These are phyloP conservation scores for Dipodascus geniculatus DNA, from an alignment of 805 yeast genomes.

Conservation along the genomic window DNA sequence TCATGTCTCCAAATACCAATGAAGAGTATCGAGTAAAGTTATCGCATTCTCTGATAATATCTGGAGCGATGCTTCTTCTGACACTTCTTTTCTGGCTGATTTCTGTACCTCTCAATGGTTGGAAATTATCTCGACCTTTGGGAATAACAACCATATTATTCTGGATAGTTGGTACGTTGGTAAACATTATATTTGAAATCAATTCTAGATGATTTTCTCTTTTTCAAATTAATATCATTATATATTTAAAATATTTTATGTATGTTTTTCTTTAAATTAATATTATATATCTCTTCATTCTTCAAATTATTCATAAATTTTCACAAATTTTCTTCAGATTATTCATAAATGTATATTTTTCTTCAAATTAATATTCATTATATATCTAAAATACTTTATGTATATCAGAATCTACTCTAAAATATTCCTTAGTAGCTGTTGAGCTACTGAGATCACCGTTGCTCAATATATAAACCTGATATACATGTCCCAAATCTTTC, in stretches of 20 bases:
- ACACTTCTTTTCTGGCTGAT: slow-evolving; percentile 29
- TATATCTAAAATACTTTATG: slow-evolving; percentile 2
- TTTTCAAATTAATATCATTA: neutral
- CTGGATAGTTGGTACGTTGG: slow-evolving; percentile 32
- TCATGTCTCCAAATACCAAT: slow-evolving; percentile 20
- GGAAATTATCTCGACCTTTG: slow-evolving; percentile 30
- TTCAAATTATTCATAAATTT: no score
- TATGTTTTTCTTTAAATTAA: neutral
- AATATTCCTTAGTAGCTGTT: slow-evolving; percentile 6
- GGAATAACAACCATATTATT: slow-evolving; percentile 31
- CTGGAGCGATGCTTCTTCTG: slow-evolving; percentile 31
- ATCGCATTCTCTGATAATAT: slow-evolving; percentile 30
- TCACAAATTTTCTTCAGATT: no score
- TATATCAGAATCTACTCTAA: slow-evolving; percentile 5
- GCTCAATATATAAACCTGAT: slow-evolving; percentile 18
- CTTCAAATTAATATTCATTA: no score
- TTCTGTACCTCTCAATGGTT: slow-evolving; percentile 30
- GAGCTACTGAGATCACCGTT: neutral
- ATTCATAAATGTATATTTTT: no score
- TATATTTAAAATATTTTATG: neutral
- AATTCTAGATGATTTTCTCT: neutral
- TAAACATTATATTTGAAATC: slow-evolving; percentile 19
- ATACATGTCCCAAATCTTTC: slow-evolving; percentile 21
- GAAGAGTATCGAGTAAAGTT: slow-evolving; percentile 23
- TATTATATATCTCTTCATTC: neutral